Conservation (phyloP, 345 rosid species). For the Ceriops decandra region DNA sequence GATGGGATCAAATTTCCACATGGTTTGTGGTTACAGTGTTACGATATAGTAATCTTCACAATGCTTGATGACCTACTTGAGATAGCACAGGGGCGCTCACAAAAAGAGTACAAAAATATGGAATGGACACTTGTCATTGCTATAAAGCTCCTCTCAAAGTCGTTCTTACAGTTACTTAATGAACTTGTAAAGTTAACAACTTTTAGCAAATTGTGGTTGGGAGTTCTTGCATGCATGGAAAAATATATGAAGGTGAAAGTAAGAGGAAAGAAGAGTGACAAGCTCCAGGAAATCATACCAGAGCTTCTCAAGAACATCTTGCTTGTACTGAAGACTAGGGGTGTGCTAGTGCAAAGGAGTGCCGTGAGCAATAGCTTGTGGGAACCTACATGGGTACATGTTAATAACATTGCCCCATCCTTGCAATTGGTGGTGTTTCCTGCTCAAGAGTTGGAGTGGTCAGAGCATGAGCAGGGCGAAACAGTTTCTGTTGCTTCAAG, state of each 20-base stretch:
- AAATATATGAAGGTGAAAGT: conserved; percentile 52
- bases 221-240: conserved; percentile 58
- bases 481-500: conserved; percentile 17
- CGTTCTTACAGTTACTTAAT: conserved; percentile 53
- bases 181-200: conserved; percentile 55
- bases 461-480: conserved; percentile 28
- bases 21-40: conserved; percentile 63
- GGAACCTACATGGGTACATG: conserved; percentile 71
- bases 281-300: conserved; percentile 51
- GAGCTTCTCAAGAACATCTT: conserved; percentile 69
- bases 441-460: conserved; percentile 44
- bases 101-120: conserved; percentile 46
- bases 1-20: conserved; percentile 48
- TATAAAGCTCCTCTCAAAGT: conserved; percentile 53
- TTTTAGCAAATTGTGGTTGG: conserved; percentile 66
- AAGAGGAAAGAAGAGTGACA: conserved; percentile 55
- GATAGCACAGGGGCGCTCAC: conserved; percentile 35
- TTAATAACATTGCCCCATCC: conserved; percentile 53
- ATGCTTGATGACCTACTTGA: conserved; percentile 53
- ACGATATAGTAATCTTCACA: conserved; percentile 51
- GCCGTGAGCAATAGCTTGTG: conserved; percentile 66
- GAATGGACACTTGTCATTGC: conserved; percentile 64
- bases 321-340: conserved; percentile 62
- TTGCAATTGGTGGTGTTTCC: conserved; percentile 59
- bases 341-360: conserved; percentile 49